Percentiles rank a stretch among this genome's conserved stretches.
phyloP scores from a whole-genome alignment of 805 yeast genomes.

The Wickerhamiella azyma region DNA sequence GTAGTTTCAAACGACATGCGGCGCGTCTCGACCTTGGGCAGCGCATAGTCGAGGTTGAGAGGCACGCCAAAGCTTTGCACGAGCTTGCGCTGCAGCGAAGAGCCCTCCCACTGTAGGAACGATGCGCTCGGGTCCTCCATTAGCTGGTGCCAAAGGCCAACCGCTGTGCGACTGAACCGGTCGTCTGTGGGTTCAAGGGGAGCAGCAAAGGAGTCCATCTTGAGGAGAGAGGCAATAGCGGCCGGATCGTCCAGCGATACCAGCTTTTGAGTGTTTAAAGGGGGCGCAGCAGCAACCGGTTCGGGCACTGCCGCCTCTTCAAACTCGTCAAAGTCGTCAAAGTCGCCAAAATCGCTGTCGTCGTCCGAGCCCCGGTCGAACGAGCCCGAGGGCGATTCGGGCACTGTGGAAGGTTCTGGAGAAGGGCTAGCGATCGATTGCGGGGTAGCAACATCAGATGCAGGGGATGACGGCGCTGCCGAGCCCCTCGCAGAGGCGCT shows the following conservation, averaged over 20 bases:
- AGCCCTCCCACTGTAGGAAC: slow-evolving; percentile 57
- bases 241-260: too few relatives aligned
- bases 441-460: too few relatives aligned
- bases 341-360: slow-evolving; percentile 21
- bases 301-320: slow-evolving; percentile 11
- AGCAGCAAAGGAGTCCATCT: neutral
- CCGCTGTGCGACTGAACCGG: slow-evolving; percentile 15
- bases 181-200: neutral
- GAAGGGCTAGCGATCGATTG: too few relatives aligned
- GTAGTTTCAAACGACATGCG: slow-evolving; percentile 17
- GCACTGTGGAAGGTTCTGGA: too few relatives aligned
- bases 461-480: too few relatives aligned
- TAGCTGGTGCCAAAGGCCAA: slow-evolving; percentile 33
- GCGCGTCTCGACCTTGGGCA: slow-evolving; percentile 21
- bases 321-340: slow-evolving; percentile 26
- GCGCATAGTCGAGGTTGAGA: slow-evolving; percentile 48
- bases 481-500: too few relatives aligned
- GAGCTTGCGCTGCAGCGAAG: slow-evolving; percentile 49
- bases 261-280: too few relatives aligned
- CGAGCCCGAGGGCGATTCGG: too few relatives aligned
- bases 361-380: neutral
- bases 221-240: neutral
- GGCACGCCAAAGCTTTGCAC: slow-evolving; percentile 59
- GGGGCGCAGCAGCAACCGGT: neutral
- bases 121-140: slow-evolving; percentile 35